A percentile compares a stretch with the other conserved stretches of the same genome.
These are phyloP conservation scores for Aspergillus ibericus DNA, from an alignment of 2,329 filamentous ascomycete genomes.

Conservation along the genomic window DNA sequence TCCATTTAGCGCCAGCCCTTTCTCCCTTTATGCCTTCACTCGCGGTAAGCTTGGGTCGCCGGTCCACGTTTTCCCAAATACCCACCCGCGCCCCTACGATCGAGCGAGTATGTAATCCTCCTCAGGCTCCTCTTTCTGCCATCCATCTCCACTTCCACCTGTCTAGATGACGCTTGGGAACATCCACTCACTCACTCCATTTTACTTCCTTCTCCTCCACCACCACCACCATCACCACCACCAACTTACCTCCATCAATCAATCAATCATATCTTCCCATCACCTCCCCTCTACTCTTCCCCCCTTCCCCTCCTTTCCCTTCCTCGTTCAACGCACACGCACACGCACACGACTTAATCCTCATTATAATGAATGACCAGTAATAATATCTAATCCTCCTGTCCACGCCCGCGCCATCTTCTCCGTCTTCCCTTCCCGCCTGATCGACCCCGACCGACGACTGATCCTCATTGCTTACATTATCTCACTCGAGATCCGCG, in stretches of 20 bases:
- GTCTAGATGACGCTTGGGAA: conserved; percentile 31
- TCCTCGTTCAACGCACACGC: neutral
- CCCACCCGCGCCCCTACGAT: conserved; percentile 10
- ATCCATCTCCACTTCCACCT: conserved; percentile 29
- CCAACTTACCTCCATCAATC: neutral
- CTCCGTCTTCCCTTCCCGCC: conserved; percentile 5
- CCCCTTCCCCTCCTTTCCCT: conserved; percentile 2
- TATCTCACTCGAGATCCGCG: conserved; percentile 25
- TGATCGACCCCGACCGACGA: conserved; percentile 4
- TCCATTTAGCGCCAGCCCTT: neutral
- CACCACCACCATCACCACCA: neutral
- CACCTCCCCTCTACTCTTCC: neutral
- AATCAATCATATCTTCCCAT: conserved; percentile 1
- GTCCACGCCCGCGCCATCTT: conserved; percentile 14
- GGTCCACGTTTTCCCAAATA: conserved; percentile 17
- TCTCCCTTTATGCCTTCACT: neutral
- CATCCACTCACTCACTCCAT: conserved; percentile 9
- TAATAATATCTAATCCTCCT: neutral
- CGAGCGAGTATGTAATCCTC: conserved; percentile 13
- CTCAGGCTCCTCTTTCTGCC: conserved; percentile 16
- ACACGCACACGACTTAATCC: neutral
- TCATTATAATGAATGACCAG: neutral
- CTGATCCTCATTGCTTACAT: conserved; percentile 23
- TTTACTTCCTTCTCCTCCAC: neutral
- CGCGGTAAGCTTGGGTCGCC: conserved; percentile 2